Conservation (phyloP, 176 grass and related monocot species). For the Puya raimondii region DNA sequence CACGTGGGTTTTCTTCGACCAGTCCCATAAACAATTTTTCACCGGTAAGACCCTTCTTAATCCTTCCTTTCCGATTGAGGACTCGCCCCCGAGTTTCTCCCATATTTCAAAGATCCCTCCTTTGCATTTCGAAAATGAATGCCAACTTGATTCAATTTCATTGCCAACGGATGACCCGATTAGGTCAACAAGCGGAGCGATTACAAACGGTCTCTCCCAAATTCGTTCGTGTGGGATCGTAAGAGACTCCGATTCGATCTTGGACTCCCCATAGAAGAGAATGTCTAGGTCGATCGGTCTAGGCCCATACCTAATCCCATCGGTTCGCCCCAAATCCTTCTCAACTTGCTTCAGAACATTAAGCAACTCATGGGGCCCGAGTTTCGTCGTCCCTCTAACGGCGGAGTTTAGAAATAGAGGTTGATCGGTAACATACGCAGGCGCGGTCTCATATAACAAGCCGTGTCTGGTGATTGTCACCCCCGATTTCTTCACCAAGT, state of each 20-base stretch:
- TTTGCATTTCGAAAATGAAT: slow-evolving; percentile 42
- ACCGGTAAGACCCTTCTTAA: slow-evolving; percentile 64
- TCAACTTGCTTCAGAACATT: slow-evolving; percentile 68
- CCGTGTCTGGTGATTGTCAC: slow-evolving; percentile 63
- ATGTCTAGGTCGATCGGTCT: slow-evolving; percentile 89
- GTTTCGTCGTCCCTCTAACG: slow-evolving; percentile 57
- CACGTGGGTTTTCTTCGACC: slow-evolving; percentile 52
- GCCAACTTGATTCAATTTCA: slow-evolving; percentile 48
- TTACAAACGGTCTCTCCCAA: slow-evolving; percentile 74
- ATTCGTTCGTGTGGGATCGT: slow-evolving; percentile 77
- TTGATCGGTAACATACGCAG: slow-evolving; percentile 77
- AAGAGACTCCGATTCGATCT: slow-evolving; percentile 41
- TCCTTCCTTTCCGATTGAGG: slow-evolving; percentile 51
- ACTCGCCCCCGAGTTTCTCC: slow-evolving; percentile 74
- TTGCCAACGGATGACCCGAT: slow-evolving; percentile 42
- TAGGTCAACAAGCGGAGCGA: slow-evolving; percentile 83
- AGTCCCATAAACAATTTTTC: slow-evolving; percentile 45
- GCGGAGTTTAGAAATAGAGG: slow-evolving; percentile 77
- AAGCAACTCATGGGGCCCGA: slow-evolving; percentile 64
- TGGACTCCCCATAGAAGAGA: slow-evolving; percentile 54
- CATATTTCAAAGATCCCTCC: slow-evolving; percentile 61
- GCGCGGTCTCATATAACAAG: slow-evolving; percentile 80
- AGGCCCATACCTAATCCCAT: slow-evolving; percentile 65
- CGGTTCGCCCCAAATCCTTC: slow-evolving; percentile 48
- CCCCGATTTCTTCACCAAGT: slow-evolving; percentile 52